phyloP scores from a whole-genome alignment of 805 yeast genomes.

The Candida caryicola region DNA sequence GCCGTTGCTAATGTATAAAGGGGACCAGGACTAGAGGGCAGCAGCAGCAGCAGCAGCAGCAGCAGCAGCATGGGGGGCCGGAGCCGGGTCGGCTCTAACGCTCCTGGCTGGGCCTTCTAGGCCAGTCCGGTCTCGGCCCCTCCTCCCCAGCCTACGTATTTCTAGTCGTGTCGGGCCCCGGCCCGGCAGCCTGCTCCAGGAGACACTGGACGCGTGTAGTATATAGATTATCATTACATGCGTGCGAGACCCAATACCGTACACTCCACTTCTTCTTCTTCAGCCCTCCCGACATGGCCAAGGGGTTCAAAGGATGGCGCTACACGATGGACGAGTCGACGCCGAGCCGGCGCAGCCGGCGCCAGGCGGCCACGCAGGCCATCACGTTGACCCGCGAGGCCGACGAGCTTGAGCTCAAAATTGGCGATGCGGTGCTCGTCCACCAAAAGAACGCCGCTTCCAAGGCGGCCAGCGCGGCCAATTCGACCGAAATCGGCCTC shows the following conservation, averaged over 20 bases:
- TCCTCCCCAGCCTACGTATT: not conserved
- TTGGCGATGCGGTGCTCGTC: constrained; percentile 53
- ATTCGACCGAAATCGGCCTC: constrained; percentile 38
- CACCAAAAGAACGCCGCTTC: constrained; percentile 28
- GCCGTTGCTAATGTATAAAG: constrained; percentile 73
- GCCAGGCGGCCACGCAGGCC: constrained; percentile 3
- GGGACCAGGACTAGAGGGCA: no score
- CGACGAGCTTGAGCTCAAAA: constrained; percentile 48
- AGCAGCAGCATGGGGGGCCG: not conserved
- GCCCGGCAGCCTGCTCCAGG: not conserved
- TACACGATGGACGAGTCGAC: constrained; percentile 14
- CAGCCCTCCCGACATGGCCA: not conserved
- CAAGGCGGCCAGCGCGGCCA: constrained; percentile 17
- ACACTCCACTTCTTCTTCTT: not conserved
- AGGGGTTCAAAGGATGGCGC: constrained; percentile 36
- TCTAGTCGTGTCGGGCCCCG: not conserved
- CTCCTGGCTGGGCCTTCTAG: no score
- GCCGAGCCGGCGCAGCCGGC: constrained; percentile 4
- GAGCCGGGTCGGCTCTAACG: no score
- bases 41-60: no score
- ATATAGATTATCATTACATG: not conserved
- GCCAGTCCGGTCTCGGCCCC: no score
- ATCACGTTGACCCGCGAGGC: constrained; percentile 14
- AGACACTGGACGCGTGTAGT: not conserved
- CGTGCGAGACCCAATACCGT: not conserved